These are phyloP conservation scores for Plasmopara halstedii DNA, from an alignment of 352 stramenopile species.

Conservation along the genomic window DNA sequence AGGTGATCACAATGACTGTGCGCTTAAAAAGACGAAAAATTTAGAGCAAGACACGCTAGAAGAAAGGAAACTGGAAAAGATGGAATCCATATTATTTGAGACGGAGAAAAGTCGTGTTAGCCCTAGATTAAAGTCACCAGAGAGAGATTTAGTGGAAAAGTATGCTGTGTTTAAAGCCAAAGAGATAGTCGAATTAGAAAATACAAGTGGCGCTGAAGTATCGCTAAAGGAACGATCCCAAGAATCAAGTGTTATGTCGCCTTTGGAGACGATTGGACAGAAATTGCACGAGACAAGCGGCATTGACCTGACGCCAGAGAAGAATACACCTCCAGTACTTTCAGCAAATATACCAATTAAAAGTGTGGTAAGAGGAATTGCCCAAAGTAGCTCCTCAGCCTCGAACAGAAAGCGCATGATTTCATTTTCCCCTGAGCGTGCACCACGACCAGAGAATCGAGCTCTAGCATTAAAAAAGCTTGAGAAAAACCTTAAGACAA, in stretches of 20 bases:
- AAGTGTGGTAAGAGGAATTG: conserved; percentile 39
- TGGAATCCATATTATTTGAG: not conserved
- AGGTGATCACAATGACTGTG: not conserved
- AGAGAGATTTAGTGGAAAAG: not conserved
- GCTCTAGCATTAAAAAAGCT: conserved; percentile 44
- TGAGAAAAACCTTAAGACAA: conserved; percentile 67
- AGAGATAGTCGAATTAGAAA: not conserved
- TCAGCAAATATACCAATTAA: conserved; percentile 30
- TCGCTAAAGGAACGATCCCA: not conserved
- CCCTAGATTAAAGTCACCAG: not conserved
- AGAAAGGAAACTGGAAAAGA: not conserved
- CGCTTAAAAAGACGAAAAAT: not conserved
- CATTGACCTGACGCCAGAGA: conserved; percentile 47
- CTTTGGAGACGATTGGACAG: conserved; percentile 4
- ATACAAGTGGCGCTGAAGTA: not conserved
- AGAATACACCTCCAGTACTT: conserved; percentile 22
- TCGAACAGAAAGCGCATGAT: conserved; percentile 74
- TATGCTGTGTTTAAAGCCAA: not conserved
- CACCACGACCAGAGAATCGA: conserved; percentile 42
- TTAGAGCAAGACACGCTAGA: not conserved
- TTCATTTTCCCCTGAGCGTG: conserved; percentile 65
- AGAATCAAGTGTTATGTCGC: conserved; percentile 7
- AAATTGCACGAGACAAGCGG: conserved; percentile 4
- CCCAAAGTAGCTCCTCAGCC: conserved; percentile 61
- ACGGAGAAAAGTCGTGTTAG: not conserved